phyloP scores from a whole-genome alignment of 129 eudicot species.

The Pseudognaphalium luteoalbum region DNA sequence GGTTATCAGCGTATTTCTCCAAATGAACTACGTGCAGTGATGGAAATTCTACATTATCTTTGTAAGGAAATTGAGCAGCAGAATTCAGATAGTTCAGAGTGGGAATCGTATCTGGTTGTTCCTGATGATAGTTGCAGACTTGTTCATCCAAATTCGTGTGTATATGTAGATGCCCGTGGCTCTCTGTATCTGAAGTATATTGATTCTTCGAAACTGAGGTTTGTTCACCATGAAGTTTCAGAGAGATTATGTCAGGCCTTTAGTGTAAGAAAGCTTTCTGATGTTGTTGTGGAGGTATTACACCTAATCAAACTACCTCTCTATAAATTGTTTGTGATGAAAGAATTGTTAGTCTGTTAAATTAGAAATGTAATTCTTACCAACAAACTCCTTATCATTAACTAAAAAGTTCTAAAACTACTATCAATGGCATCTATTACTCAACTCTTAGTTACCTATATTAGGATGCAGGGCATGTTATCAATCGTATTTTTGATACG shows the following conservation, averaged over 20 bases:
- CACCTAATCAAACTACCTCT: neutral
- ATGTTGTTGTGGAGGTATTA: constrained; percentile 46
- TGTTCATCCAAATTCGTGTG: constrained; percentile 59
- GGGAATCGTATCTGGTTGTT: constrained; percentile 54
- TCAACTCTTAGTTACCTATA: too few relatives aligned
- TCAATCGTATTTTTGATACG: too few relatives aligned
- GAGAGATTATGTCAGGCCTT: constrained; percentile 41
- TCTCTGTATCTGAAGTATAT: constrained; percentile 49
- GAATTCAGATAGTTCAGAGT: constrained; percentile 32
- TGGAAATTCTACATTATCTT: constrained; percentile 56
- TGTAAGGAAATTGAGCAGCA: constrained; percentile 42
- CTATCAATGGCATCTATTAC: too few relatives aligned
- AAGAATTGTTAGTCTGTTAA: too few relatives aligned
- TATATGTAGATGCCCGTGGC: constrained; percentile 61
- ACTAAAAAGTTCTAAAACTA: too few relatives aligned
- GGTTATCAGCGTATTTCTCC: constrained; percentile 73
- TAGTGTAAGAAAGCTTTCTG: constrained; percentile 23
- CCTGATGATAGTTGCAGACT: constrained; percentile 76
- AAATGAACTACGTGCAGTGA: neutral
- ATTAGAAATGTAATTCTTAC: too few relatives aligned
- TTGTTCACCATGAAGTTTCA: constrained; percentile 32
- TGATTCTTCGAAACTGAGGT: too few relatives aligned
- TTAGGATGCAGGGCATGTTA: too few relatives aligned
- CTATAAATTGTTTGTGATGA: neutral
- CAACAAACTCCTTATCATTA: too few relatives aligned